These are phyloP conservation scores for Epicoccum nigrum DNA, from an alignment of 2,329 filamentous ascomycete genomes.

Conservation along the genomic window DNA sequence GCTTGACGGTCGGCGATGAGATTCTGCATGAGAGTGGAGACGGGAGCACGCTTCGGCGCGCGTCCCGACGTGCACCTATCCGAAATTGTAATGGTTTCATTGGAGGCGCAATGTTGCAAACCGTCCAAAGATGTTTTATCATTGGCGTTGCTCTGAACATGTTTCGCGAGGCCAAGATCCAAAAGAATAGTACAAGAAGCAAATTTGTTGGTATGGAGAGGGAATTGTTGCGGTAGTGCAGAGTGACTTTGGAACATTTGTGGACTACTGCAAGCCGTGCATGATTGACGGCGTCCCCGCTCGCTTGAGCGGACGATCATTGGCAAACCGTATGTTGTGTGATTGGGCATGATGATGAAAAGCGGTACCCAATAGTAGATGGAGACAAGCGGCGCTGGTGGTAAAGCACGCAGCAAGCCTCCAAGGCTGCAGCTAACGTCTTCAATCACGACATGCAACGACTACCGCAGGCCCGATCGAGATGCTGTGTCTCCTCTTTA, in stretches of 20 bases:
- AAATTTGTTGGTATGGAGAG: neutral
- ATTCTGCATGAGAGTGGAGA: constrained; percentile 16
- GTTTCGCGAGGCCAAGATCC: no score
- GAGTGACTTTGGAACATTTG: neutral
- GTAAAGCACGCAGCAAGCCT: neutral
- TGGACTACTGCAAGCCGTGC: constrained; percentile 1
- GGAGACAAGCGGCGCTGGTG: no score
- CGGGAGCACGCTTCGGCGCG: constrained; percentile 1
- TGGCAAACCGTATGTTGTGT: neutral
- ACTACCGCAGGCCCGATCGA: neutral
- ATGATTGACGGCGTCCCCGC: constrained; percentile 3
- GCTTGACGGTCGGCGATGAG: constrained; percentile 12
- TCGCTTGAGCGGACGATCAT: neutral
- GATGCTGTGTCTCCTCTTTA: neutral
- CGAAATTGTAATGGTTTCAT: no score
- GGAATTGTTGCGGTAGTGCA: neutral
- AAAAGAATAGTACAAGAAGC: no score
- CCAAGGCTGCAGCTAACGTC: neutral
- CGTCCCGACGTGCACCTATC: no score
- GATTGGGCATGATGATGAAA: no score
- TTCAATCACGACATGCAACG: neutral
- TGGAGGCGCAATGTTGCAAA: no score
- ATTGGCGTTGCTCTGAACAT: no score
- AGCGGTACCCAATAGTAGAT: no score
- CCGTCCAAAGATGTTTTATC: neutral